Base-by-base conservation (phyloP, 1,139 yeast species). In the Diutina siamensis region DNA sequence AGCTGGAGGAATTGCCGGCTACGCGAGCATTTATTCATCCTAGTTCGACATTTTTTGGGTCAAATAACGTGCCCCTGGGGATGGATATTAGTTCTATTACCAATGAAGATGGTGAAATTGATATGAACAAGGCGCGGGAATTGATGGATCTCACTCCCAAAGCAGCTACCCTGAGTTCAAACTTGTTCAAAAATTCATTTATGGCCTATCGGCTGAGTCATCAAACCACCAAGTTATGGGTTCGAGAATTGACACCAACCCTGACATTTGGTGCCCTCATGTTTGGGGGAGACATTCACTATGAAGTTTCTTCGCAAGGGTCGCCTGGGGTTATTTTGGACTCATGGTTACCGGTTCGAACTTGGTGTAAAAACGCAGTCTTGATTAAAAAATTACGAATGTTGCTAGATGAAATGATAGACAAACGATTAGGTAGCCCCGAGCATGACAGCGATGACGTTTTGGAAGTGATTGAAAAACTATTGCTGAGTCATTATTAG, bases 321-420 rank as follows among this genome's bases (percentile, higher is more conserved):
- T 74, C 81, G 0, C 83, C 85, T 0, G 87, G 88, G 44, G 69
- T 82, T 48, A 72, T 82, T 25, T 58, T 88, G 48, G 95, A 84
- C 55, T 71, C 74, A 45, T 84, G 96, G 96, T 62, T 84, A 31
- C 88, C 95, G 8, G 68, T 92, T 33, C 69, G 85, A 52, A 85
- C 95, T 2, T 88, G 97, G 97, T 85, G 95, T 52, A 83, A 94
- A 54, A 87, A 89, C 56, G 97, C 94, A 1, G 95, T 92, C 3
- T 65, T 89, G 46, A 73, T 88, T 35, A 84, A 84, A 50, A 76
- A 83, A 48, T 63, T 92, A 46, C 68, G 94, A 52, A 57, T 65
- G 18, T 58, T 87, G 44, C 63, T 89, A 25, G 95, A 88, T 57
- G 65, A 72, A 18, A 76, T 83, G 1, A 74, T 89, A 47, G 83